These are phyloP conservation scores for Trifolium repens DNA, from an alignment of 306 rosid species.

Conservation along the genomic window DNA sequence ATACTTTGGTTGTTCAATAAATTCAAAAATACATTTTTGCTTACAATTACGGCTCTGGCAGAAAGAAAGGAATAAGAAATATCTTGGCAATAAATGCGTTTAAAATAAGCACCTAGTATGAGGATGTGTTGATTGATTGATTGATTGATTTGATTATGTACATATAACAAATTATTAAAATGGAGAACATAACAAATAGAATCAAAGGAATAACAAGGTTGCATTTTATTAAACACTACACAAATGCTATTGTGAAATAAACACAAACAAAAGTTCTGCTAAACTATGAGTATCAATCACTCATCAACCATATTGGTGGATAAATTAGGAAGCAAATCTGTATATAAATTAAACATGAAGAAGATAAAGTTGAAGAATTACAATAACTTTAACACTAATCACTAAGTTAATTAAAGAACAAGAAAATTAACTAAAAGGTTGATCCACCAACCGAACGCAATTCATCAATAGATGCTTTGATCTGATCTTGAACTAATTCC, in stretches of 20 bases:
- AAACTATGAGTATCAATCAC: slow-evolving; percentile 34
- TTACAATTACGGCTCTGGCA: too few species aligned
- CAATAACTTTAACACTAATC: slow-evolving; percentile 30
- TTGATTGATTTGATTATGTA: slow-evolving; percentile 26
- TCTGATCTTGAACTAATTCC: slow-evolving; percentile 77
- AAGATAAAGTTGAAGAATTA: slow-evolving; percentile 2
- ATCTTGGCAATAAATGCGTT: too few species aligned
- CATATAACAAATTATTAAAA: slow-evolving; percentile 33
- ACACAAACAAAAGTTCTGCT: slow-evolving; percentile 37
- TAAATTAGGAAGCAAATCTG: slow-evolving; percentile 36
- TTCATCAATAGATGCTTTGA: slow-evolving; percentile 56
- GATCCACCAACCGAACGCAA: slow-evolving; percentile 53
- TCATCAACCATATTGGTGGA: slow-evolving; percentile 35
- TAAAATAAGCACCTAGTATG: too few species aligned
- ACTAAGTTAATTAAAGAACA: slow-evolving; percentile 26
- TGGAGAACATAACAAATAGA: neutral
- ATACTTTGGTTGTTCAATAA: too few species aligned
- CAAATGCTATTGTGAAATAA: slow-evolving; percentile 35
- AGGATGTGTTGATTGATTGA: too few species aligned
- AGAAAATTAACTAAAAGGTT: slow-evolving; percentile 30
- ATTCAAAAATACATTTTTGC: too few species aligned
- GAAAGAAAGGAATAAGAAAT: too few species aligned
- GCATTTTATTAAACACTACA: slow-evolving; percentile 40
- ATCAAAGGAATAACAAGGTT: slow-evolving; percentile 7
- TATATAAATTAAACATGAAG: slow-evolving; percentile 25